These are phyloP conservation scores for Pseudogymnoascus sp. DNA, from an alignment of 2,329 filamentous ascomycete genomes.

Conservation along the genomic window DNA sequence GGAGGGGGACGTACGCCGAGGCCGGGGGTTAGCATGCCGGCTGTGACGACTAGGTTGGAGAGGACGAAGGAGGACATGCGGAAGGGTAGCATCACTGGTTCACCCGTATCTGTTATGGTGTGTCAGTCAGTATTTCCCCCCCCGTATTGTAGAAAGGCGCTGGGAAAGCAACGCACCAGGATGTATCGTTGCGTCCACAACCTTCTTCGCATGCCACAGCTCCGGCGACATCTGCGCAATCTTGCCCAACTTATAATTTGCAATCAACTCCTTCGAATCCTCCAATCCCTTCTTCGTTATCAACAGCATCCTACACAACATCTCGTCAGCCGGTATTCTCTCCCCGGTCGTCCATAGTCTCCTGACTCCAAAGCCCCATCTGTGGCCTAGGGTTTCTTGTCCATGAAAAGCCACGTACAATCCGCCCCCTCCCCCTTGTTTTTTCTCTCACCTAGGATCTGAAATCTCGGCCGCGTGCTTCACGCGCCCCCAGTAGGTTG, in stretches of 20 bases:
- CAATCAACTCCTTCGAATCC: conserved; percentile 72
- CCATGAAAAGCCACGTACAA: conserved; percentile 16
- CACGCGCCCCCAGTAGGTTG: conserved; percentile 91
- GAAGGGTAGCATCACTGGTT: conserved; percentile 87
- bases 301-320: conserved; percentile 65
- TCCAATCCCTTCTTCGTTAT: conserved; percentile 72
- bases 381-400: conserved; percentile 17
- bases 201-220: conserved; percentile 92
- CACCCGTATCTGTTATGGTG: conserved; percentile 70
- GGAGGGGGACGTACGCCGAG: conserved; percentile 50
- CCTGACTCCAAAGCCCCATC: not conserved
- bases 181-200: conserved; percentile 92
- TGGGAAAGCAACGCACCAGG: conserved; percentile 54
- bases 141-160: not conserved
- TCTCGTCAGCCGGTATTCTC: not conserved
- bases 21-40: conserved; percentile 90
- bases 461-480: conserved; percentile 81
- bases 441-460: conserved; percentile 72
- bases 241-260: conserved; percentile 79
- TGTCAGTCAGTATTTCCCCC: conserved; percentile 14
- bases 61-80: conserved; percentile 95
- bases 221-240: conserved; percentile 75
- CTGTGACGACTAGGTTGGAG: conserved; percentile 89
- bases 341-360: not conserved
- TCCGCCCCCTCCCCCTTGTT: conserved; percentile 9